Base-by-base conservation (phyloP, 1,284 basidiomycete genomes). In the Trametes polyzona region DNA sequence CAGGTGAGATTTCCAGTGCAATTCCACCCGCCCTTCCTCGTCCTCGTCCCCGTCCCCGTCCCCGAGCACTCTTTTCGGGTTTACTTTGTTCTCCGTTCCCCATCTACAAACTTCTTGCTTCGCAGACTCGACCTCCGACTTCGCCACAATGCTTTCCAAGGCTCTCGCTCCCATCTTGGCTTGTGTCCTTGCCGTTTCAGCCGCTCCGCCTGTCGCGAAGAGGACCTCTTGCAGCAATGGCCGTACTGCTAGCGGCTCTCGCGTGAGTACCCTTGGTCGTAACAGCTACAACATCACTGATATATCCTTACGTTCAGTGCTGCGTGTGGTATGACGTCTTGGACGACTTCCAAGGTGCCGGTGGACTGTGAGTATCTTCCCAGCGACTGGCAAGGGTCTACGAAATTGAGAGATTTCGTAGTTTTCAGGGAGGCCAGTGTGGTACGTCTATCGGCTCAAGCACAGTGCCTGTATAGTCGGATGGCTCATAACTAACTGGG, bases 231-330 rank as follows among this genome's bases (percentile, higher is more conserved):
- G 61, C 48, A 50, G 55, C 29, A 53, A 59, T 35, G 63, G 63
- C 12, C 47, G 69, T 35, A 68, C 65, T 9, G 72, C 71, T n/a
- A 66, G 69, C 1, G 73, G 75, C 47, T 69, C 60, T n/a, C 71
- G 70, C 44, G 55, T 57, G 27, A 6, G n/a, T 32, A 8, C 39
- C 11, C 7, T 1, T 24, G 12, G 4, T 24, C 41, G 8, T 5
- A 6, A 2, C 41, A 11, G 10, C 27, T 9, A 16, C 24, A 4
- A 17, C 4, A 29, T 24, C 8, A 2, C 9, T 24, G 1, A 27
- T 42, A 35, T 3, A 39, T 27, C 14, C 1, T 42, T 26, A 2
- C n/a, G 7, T 27, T 4, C 10, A 57, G 55, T 57, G 55, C 37
- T 57, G 55, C 29, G 37, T 57, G 29, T 57, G 55, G 55, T 56